Conservation (phyloP, 495 filamentous ascomycete genomes). For the Lophiotrema nucula region DNA sequence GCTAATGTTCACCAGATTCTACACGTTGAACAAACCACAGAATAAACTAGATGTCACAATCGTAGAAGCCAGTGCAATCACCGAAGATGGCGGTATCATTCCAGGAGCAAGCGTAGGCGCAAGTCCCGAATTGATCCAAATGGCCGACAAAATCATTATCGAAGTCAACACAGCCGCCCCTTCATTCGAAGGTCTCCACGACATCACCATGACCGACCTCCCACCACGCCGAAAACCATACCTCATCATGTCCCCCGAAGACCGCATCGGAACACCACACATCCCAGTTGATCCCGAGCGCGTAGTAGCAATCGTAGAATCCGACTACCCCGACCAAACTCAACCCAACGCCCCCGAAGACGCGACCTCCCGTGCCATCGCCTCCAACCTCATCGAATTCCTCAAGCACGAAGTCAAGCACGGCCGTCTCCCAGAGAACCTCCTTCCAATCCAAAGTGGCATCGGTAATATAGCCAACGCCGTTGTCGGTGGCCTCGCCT, state of each 20-base stretch:
- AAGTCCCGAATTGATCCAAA: slow-evolving; percentile 80
- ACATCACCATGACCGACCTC: slow-evolving; percentile 83
- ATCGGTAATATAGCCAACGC: slow-evolving; percentile 96
- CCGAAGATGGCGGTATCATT: slow-evolving; percentile 88
- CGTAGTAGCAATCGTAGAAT: slow-evolving; percentile 83
- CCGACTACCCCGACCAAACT: slow-evolving; percentile 80
- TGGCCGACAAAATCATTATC: slow-evolving; percentile 90
- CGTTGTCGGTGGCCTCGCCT: slow-evolving; percentile 77
- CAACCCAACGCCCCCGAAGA: slow-evolving; percentile 74
- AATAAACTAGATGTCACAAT: slow-evolving; percentile 80
- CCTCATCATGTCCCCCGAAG: slow-evolving; percentile 73
- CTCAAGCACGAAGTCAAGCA: slow-evolving; percentile 75
- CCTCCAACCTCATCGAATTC: slow-evolving; percentile 81
- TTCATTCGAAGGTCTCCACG: slow-evolving; percentile 84
- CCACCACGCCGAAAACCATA: slow-evolving; percentile 83
- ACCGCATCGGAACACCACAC: slow-evolving; percentile 78
- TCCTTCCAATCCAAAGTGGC: slow-evolving; percentile 82
- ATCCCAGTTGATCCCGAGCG: slow-evolving; percentile 89
- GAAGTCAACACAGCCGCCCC: slow-evolving; percentile 88
- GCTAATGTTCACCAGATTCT: too few species aligned
- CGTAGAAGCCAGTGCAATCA: slow-evolving; percentile 85
- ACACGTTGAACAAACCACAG: slow-evolving; percentile 55
- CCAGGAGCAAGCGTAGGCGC: slow-evolving; percentile 86
- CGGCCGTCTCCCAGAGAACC: slow-evolving; percentile 72
- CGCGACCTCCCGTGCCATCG: slow-evolving; percentile 68